Base-by-base conservation (phyloP, 441 rosid species). In the Francoa sonchifolia region DNA sequence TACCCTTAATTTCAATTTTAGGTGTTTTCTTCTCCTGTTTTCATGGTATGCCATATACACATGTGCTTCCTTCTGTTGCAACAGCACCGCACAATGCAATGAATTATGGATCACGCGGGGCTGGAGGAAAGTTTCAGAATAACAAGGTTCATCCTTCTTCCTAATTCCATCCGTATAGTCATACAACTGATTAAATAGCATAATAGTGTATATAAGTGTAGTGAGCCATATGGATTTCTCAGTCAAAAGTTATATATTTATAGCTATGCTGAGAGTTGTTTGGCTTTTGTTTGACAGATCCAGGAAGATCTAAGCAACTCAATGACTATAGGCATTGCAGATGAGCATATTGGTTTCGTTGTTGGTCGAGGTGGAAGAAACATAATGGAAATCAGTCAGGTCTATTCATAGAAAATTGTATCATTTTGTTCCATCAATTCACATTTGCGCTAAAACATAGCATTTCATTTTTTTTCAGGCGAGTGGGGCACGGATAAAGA, bases 321-420 rank as follows among this genome's bases (percentile, higher is more conserved):
- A 1, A 54, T 79, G 70, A 83, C 94, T 18, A 79, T 87, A 39
- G 99, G 95, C 40, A 77, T 87, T 47, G 67, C 89, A 9, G 96
- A 92, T 62, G 99, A 73, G 55, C 94, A 79, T 67, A 74, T 83
- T 17, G 99, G 96, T 16, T 52, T 87, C 62, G 84, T 92, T 58
- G 84, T 87, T 57, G 97, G 99, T 37, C 96, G 96, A 14, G 94
- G 95, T 54, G 99, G 99, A 64, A 73, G 96, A 69, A 92, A 81
- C 57, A 77, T 87, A 48, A 70, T 73, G 86, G 95, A 87, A 42
- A 92, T 92, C 54, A 86, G 77, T 58, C 96, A 87, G 98, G 98
- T 89, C 37, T 10, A 31, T 42, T 47, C 9, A 40, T 42, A 26
- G 39, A 9, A 23, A 30, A 28, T 39, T 10, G 16, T 33, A 7